Evolutionary conservation across 306 rosid species (phyloP).

Genomic region (Quercus variabilis): DNA sequence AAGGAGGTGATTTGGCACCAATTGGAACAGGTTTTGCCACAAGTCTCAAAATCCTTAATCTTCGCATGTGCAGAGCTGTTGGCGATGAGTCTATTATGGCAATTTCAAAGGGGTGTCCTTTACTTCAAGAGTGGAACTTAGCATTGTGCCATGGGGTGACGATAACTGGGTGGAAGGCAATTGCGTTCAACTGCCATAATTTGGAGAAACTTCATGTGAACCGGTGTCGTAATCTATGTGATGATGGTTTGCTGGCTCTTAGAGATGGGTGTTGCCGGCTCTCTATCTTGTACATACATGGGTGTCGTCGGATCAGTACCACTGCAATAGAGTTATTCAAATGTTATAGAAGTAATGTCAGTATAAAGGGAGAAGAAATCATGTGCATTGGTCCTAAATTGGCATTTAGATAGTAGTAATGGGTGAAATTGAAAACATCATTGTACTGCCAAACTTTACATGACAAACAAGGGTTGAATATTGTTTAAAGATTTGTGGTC

Average conservation of each 20-base stretch:
- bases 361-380: conserved; percentile 38
- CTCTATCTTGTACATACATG: conserved; percentile 42
- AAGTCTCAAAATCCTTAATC: conserved; percentile 46
- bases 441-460: neutral
- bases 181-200: conserved; percentile 41
- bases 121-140: conserved; percentile 65
- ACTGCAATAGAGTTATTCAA: conserved; percentile 55
- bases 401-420: conserved; percentile 33
- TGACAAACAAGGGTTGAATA: neutral
- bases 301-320: conserved; percentile 30
- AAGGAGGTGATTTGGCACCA: conserved; percentile 32
- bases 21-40: conserved; percentile 37
- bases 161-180: conserved; percentile 50
- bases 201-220: conserved; percentile 59
- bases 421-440: conserved; percentile 5
- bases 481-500: too few species aligned
- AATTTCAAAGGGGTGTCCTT: conserved; percentile 50
- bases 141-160: conserved; percentile 53
- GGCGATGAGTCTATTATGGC: conserved; percentile 33
- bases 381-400: conserved; percentile 40
- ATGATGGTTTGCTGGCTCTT: conserved; percentile 44
- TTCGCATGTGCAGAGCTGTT: conserved; percentile 45
- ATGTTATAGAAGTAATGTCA: conserved; percentile 45
- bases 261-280: conserved; percentile 58
- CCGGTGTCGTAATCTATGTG: conserved; percentile 46